Evolutionary conservation across 2,329 filamentous ascomycete species (phyloP).

Genomic region (Penicillium frequentans): DNA sequence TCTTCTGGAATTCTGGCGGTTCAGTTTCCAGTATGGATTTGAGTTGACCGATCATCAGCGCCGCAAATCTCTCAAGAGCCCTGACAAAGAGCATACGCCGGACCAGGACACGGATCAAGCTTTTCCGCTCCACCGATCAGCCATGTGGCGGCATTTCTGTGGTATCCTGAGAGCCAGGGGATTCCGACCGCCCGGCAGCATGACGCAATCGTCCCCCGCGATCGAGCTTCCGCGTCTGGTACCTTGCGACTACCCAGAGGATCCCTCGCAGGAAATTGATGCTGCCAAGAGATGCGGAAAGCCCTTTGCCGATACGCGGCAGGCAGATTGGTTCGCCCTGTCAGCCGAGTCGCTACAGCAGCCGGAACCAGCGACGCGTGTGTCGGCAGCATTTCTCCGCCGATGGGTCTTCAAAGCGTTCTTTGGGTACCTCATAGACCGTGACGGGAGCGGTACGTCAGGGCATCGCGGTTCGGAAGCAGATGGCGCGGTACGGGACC

Average conservation of each 20-base stretch:
- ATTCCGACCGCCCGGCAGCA: background rate
- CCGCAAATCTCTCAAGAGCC: too few species aligned
- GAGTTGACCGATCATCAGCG: too few species aligned
- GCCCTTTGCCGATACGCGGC: conserved; percentile 3
- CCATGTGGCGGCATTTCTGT: conserved; percentile 5
- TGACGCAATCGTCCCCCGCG: background rate
- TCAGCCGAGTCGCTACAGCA: background rate
- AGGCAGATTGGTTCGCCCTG: conserved; percentile 6
- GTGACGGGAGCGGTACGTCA: background rate
- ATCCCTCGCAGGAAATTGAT: background rate
- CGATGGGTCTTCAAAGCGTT: conserved; percentile 8
- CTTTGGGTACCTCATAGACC: conserved; percentile 1
- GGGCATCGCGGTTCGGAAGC: background rate
- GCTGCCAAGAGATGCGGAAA: conserved; percentile 2
- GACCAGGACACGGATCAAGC: background rate
- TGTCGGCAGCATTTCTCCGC: conserved; percentile 7
- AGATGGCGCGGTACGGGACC: too few species aligned
- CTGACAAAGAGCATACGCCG: too few species aligned
- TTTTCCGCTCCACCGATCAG: background rate
- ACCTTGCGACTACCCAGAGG: conserved; percentile 3
- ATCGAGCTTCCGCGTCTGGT: background rate
- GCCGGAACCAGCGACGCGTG: background rate
- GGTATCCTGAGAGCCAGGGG: background rate
- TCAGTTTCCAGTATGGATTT: too few species aligned
- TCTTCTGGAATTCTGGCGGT: too few species aligned